Evolutionary conservation across 768 basidiomycete genomes (phyloP).

Genomic region (Boletus insuetus): DNA sequence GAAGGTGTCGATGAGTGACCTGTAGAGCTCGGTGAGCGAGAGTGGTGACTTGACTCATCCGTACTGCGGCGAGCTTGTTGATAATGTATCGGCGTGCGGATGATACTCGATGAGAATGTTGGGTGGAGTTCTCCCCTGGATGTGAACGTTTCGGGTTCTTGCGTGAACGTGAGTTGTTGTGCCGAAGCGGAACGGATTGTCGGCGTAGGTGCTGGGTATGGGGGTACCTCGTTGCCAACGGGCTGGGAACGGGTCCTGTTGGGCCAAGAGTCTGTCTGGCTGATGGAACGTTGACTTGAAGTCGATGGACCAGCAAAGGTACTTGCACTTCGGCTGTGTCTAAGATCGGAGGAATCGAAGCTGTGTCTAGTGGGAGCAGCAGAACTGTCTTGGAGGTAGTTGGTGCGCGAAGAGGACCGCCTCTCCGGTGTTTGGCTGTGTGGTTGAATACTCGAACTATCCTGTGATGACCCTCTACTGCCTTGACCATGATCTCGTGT

Average conservation of each 20-base stretch:
- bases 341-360: conserved; percentile 22
- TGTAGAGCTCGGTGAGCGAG: conserved; percentile 25
- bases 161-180: conserved; percentile 15
- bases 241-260: conserved; percentile 25
- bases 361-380: conserved; percentile 18
- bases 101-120: conserved; percentile 66
- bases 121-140: conserved; percentile 52
- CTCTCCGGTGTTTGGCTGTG: conserved; percentile 25
- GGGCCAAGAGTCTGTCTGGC: conserved; percentile 14
- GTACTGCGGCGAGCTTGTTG: conserved; percentile 23
- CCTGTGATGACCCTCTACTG: conserved; percentile 13
- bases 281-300: conserved; percentile 13
- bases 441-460: conserved; percentile 12
- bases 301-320: conserved; percentile 14
- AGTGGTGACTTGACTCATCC: conserved; percentile 21
- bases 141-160: conserved; percentile 47
- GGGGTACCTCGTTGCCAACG: conserved; percentile 18
- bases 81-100: conserved; percentile 69
- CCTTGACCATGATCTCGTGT: conserved; percentile 22
- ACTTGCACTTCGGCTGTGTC: conserved; percentile 7
- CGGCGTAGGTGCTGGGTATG: conserved; percentile 31
- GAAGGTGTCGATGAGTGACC: conserved; percentile 15
- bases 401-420: conserved; percentile 8
- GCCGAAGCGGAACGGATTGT: conserved; percentile 13
- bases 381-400: conserved; percentile 21